Percentiles rank a stretch among this genome's conserved stretches.
Conservation (phyloP, 1,284 basidiomycete species). For the Marasmius sp. region DNA sequence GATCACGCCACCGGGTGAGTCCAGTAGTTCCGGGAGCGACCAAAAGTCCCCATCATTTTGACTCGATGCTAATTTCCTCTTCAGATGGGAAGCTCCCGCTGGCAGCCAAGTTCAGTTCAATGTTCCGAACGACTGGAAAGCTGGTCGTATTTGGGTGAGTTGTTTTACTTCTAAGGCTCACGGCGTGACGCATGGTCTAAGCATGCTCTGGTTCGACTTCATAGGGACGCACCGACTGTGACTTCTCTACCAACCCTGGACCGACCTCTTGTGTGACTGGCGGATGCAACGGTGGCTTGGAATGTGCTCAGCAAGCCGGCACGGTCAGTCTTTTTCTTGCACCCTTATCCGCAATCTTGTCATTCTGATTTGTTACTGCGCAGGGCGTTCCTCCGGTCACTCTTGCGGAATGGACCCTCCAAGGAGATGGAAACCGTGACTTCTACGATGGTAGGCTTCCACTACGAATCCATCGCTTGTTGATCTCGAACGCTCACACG, state of each 20-base stretch:
- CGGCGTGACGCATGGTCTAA: not conserved
- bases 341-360: too few species aligned
- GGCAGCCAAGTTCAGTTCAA: constrained; percentile 35
- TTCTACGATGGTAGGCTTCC: constrained; percentile 25
- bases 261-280: constrained; percentile 43
- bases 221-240: constrained; percentile 34
- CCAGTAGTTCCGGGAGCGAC: not conserved
- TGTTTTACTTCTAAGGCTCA: not conserved
- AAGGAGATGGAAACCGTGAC: constrained; percentile 28
- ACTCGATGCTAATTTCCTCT: not conserved
- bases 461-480: too few species aligned
- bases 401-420: constrained; percentile 44
- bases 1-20: constrained; percentile 35
- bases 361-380: too few species aligned
- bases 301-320: constrained; percentile 37
- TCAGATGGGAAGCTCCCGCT: constrained; percentile 41
- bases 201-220: too few species aligned
- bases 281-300: constrained; percentile 46
- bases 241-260: constrained; percentile 30
- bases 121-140: constrained; percentile 48
- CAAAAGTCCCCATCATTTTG: not conserved
- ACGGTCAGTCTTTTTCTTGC: constrained; percentile 23
- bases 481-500: too few species aligned
- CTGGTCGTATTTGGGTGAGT: constrained; percentile 44
- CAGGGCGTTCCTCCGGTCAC: constrained; percentile 44